A percentile compares a stretch with the other conserved stretches of the same genome.
Evolutionary conservation across 108 stramenopile genomes (phyloP).

Genomic region (Cyclostephanos invisitatus): DNA sequence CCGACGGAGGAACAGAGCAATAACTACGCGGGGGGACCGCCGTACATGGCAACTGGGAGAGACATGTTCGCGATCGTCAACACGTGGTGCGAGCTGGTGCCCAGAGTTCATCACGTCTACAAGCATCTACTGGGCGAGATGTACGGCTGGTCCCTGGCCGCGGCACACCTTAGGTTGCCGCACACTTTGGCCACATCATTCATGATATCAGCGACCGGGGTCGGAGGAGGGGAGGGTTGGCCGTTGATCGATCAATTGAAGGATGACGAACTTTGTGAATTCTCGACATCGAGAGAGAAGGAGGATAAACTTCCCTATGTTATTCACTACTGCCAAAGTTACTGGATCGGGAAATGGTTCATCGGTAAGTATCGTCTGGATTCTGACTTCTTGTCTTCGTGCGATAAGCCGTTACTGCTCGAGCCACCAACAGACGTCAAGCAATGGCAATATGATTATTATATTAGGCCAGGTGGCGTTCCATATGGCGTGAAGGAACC

Average conservation of each 20-base stretch:
- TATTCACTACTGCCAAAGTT: conserved; percentile 63
- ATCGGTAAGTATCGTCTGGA: conserved; percentile 78
- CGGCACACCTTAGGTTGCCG: conserved; percentile 70
- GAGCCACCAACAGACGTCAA: conserved; percentile 66
- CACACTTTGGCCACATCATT: conserved; percentile 67
- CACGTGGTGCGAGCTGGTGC: conserved; percentile 70
- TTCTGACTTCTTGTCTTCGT: conserved; percentile 67
- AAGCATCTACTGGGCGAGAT: conserved; percentile 87
- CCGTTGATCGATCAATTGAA: conserved; percentile 49
- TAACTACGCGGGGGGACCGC: conserved; percentile 77
- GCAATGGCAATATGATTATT: conserved; percentile 47
- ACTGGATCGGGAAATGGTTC: conserved; percentile 62
- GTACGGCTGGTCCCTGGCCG: conserved; percentile 88
- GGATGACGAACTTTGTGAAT: conserved; percentile 54
- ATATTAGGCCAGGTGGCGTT: conserved; percentile 51
- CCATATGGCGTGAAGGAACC: conserved; percentile 37
- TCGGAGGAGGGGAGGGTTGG: conserved; percentile 67
- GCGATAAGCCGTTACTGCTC: conserved; percentile 65
- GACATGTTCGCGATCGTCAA: conserved; percentile 73
- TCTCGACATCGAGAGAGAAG: conserved; percentile 32
- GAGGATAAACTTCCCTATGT: conserved; percentile 50
- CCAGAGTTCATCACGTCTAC: conserved; percentile 66
- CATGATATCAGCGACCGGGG: conserved; percentile 65
- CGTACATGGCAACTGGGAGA: conserved; percentile 72
- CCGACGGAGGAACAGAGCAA: conserved; percentile 24